These are phyloP conservation scores for Ailanthus altissimus DNA, from an alignment of 345 rosid genomes.

Conservation along the genomic window DNA sequence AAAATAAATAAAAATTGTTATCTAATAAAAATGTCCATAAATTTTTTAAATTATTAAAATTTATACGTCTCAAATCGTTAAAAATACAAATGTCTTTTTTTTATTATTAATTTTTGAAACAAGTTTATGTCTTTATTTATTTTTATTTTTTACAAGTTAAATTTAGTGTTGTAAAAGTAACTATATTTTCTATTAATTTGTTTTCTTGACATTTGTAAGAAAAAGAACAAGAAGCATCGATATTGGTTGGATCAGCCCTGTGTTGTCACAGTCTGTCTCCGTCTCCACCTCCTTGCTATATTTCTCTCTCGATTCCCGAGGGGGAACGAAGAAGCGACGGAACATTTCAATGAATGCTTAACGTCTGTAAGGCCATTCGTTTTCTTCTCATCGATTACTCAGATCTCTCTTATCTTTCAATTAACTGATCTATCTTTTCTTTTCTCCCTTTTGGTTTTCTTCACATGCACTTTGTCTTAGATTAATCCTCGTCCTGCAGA, in stretches of 20 bases:
- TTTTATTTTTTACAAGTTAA: too few relatives aligned
- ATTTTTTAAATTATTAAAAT: too few relatives aligned
- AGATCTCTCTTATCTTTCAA: background rate
- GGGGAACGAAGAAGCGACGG: slow-evolving; percentile 3
- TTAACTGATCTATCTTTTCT: background rate
- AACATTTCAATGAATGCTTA: background rate
- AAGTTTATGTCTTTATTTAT: too few relatives aligned
- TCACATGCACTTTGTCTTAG: background rate
- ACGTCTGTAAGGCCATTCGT: background rate
- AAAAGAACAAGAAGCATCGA: too few relatives aligned
- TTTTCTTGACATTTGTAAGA: background rate
- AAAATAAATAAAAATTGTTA: too few relatives aligned
- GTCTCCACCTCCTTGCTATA: background rate
- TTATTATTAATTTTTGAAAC: too few relatives aligned
- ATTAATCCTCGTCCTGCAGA: background rate
- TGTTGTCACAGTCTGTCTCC: background rate
- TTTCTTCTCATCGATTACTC: background rate
- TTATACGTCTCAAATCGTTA: too few relatives aligned
- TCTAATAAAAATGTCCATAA: too few relatives aligned
- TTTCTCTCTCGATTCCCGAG: background rate
- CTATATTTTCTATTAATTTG: too few relatives aligned
- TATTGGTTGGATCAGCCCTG: background rate
- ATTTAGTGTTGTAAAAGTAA: too few relatives aligned
- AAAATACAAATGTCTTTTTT: too few relatives aligned
- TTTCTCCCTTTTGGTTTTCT: background rate